phyloP scores from a whole-genome alignment of 169 alveolate genomes.

The Amoebophrya sp. region DNA sequence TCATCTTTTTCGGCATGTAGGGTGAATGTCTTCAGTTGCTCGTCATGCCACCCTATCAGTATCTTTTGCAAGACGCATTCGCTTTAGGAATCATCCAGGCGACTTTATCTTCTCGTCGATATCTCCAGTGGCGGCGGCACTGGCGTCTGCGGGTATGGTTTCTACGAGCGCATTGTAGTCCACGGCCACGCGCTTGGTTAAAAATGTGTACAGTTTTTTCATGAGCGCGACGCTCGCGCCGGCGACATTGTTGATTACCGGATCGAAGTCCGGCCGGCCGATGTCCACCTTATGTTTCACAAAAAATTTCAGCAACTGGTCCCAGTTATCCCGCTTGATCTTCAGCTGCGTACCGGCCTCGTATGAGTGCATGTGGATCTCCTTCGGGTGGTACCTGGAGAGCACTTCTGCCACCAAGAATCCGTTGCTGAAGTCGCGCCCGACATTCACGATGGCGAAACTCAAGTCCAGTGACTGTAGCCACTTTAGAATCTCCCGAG shows the following conservation, averaged over 20 bases:
- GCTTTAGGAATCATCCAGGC: too few relatives aligned
- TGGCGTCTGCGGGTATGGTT: too few relatives aligned
- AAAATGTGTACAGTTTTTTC: conserved; percentile 17
- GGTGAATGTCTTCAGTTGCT: too few relatives aligned
- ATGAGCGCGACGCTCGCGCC: conserved; percentile 45
- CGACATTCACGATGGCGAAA: conserved; percentile 18
- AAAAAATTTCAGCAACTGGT: conserved; percentile 43
- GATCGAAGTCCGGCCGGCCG: conserved; percentile 53
- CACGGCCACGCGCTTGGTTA: not conserved
- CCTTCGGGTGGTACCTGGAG: conserved; percentile 41
- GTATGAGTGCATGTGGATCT: conserved; percentile 47
- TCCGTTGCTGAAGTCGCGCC: conserved; percentile 50
- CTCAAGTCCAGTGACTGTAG: conserved; percentile 30
- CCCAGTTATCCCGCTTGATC: conserved; percentile 47
- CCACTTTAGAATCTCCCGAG: conserved; percentile 28
- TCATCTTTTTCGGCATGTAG: too few relatives aligned
- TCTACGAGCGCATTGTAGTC: too few relatives aligned
- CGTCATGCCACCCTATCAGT: too few relatives aligned
- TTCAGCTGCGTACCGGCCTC: conserved; percentile 42
- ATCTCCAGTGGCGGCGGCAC: too few relatives aligned
- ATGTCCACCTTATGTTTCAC: conserved; percentile 34
- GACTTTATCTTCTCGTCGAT: too few relatives aligned
- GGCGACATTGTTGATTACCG: conserved; percentile 56
- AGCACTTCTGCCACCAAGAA: conserved; percentile 49
- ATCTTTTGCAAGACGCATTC: too few relatives aligned